A percentile compares a stretch with the other conserved stretches of the same genome.
phyloP scores from a whole-genome alignment of 2,329 filamentous ascomycete genomes.

The Fusarium napiforme region DNA sequence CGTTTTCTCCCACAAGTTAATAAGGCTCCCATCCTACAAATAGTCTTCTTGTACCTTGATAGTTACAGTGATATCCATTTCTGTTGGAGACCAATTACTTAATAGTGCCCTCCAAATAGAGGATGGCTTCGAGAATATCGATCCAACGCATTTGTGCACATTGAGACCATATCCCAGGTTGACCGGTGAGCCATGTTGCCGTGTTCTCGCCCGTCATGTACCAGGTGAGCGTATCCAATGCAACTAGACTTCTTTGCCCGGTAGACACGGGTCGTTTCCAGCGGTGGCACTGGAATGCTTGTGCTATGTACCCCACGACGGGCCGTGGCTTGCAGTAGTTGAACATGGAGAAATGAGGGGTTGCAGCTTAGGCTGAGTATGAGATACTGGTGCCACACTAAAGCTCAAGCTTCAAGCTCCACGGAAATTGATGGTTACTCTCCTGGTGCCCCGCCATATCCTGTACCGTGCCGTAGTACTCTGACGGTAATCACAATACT shows the following conservation, averaged over 20 bases:
- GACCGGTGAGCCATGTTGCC: background rate
- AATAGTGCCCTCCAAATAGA: background rate
- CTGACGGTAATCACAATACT: background rate
- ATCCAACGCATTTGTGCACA: background rate
- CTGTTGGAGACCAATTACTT: background rate
- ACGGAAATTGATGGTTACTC: slow-evolving; percentile 16
- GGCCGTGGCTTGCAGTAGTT: slow-evolving; percentile 44
- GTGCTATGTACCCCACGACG: slow-evolving; percentile 26
- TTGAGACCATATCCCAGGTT: background rate
- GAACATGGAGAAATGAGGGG: slow-evolving; percentile 45
- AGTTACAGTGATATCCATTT: background rate
- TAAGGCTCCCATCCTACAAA: background rate
- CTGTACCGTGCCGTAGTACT: slow-evolving; percentile 2
- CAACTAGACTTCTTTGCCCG: background rate
- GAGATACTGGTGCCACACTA: slow-evolving; percentile 7
- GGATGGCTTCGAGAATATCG: background rate
- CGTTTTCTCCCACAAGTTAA: background rate
- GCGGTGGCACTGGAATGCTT: slow-evolving; percentile 7
- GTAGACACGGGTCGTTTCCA: slow-evolving; percentile 3
- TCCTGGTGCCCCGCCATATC: slow-evolving; percentile 17
- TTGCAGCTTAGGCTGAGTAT: slow-evolving; percentile 20
- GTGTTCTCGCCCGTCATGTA: background rate
- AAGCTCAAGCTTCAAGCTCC: slow-evolving; percentile 2
- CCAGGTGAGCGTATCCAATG: background rate
- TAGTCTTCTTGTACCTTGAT: slow-evolving; percentile 4